Evolutionary conservation across 1,139 yeast species (phyloP).

Genomic region (Candida sp.): DNA sequence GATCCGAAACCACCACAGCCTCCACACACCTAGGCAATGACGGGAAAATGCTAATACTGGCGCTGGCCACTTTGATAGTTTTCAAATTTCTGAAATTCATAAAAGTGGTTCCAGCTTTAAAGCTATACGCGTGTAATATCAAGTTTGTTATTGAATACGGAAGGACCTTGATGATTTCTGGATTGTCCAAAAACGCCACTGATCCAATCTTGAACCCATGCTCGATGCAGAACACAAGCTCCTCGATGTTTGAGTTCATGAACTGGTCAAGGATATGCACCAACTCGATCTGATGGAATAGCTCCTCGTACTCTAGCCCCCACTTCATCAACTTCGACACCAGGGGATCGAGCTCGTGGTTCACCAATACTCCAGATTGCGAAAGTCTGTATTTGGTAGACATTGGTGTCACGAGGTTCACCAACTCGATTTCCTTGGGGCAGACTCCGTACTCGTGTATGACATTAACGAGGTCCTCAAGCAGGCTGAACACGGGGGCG

Average conservation of each 20-base stretch:
- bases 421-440: background rate
- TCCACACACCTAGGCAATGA: background rate
- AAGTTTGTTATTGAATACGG: background rate
- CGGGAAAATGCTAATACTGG: background rate
- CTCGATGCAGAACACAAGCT: background rate
- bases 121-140: background rate
- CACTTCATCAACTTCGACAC: background rate
- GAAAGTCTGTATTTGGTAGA: background rate
- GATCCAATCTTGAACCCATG: background rate
- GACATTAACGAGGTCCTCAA: background rate
- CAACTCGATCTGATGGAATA: background rate
- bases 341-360: background rate
- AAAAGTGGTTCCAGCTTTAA: background rate
- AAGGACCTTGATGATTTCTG: background rate
- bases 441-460: background rate
- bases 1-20: background rate
- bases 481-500: background rate
- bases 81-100: background rate
- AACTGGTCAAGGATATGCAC: background rate
- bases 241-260: background rate
- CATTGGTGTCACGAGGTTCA: background rate
- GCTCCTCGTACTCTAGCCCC: background rate
- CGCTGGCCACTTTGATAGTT: background rate
- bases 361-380: background rate
- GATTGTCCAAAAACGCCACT: background rate